These are phyloP conservation scores for Candida boleticola DNA, from an alignment of 805 yeast genomes.

Conservation along the genomic window DNA sequence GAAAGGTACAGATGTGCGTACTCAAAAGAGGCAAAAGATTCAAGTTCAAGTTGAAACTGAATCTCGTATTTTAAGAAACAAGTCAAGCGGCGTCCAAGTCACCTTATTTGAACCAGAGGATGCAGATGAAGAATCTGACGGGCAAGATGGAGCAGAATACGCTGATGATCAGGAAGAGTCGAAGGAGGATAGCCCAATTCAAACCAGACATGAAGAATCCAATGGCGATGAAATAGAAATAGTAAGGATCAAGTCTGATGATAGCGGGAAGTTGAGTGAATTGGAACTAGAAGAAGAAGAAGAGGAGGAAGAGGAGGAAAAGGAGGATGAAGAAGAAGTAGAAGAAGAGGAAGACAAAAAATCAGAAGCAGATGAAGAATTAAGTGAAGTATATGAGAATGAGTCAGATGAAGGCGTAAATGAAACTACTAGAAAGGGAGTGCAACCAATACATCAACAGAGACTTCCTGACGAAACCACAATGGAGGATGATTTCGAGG, in stretches of 20 bases:
- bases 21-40: no score
- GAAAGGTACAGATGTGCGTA: no score
- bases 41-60: no score
- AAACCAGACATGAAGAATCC: no score
- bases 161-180: not conserved
- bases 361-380: constrained; percentile 2
- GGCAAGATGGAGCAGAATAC: not conserved
- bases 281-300: constrained; percentile 2
- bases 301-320: constrained; percentile 3
- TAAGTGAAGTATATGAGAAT: constrained; percentile 3
- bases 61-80: no score
- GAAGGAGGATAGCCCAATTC: not conserved
- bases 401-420: constrained; percentile 3
- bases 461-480: constrained; percentile 21
- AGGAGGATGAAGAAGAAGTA: constrained; percentile 2
- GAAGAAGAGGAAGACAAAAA: constrained; percentile 3
- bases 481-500: constrained; percentile 16
- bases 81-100: no score
- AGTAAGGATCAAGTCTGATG: no score
- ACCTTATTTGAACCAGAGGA: not conserved
- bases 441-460: no score
- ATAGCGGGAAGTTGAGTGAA: no score
- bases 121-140: not conserved
- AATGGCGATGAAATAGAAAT: no score
- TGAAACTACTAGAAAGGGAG: constrained; percentile 7